Evolutionary conservation across 108 stramenopile species (phyloP), one percentile per base, ranked within the genome.

Genomic region (Pseudonitzschia multiseries): DNA sequence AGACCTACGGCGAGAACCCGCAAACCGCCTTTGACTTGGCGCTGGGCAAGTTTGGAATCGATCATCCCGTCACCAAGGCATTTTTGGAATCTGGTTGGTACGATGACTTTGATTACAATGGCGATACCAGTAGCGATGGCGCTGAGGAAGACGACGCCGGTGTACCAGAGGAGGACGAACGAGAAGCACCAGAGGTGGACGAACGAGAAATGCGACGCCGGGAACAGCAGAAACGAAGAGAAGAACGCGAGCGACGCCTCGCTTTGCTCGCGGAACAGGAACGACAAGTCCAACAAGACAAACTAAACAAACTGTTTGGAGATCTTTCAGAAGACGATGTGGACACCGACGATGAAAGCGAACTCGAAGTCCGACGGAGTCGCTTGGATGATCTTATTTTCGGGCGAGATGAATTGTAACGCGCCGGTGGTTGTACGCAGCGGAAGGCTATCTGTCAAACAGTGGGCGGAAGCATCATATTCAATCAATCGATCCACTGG

Each of bases 321-420:
- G 59, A 81, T 41, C 87, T 83, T n/a, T 12, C 29, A 20, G 50
- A 78, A 76, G 65, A 81, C 86, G 31, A 84, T 22, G 75, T 61
- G 27, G 75, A 82, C 59, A 64, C 79, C 32, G 76, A 81, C 60
- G 81, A 73, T 1, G 46, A 75, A 20, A 65, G 69, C 46, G 46
- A 48, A 44, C 56, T 79, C 28, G 57, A 79, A 57, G 31, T 29
- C 24, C 54, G 75, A 42, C 78, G 86, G 17, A 59, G 26, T 22
- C 69, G 65, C 20, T 64, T 69, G 8, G 65, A 73, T 57, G 70
- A 29, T 8, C 26, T 65, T 28, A 24, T 66, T 4, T 2, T 14
- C 46, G 46, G 70, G 0, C 9, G 31, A 18, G 69, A 70, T 14
- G 57, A 59, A n/a, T 14, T 59, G 8, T 59, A 59, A 27, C 8